phyloP scores from a whole-genome alignment of 768 basidiomycete species.

The Phlebiopsis gigantea region DNA sequence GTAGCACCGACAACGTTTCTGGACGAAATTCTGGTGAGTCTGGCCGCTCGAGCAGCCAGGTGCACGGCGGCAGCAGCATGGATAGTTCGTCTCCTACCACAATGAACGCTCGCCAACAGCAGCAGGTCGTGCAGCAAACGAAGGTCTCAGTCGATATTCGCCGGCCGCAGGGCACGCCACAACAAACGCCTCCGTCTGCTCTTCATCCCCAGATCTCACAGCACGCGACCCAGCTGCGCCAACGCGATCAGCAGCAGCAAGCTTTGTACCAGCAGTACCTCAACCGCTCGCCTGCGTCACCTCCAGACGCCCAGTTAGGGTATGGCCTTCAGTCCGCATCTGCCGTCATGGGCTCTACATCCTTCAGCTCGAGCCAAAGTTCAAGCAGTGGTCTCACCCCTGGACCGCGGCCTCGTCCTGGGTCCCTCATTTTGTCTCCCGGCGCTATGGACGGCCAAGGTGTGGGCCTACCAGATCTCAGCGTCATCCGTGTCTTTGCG shows the following conservation, averaged over 20 bases:
- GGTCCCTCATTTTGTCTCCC: slow-evolving; percentile 68
- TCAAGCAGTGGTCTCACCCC: slow-evolving; percentile 38
- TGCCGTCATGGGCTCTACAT: slow-evolving; percentile 49
- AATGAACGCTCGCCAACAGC: slow-evolving; percentile 50
- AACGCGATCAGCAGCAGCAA: slow-evolving; percentile 86
- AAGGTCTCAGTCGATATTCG: slow-evolving; percentile 19
- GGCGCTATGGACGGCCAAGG: slow-evolving; percentile 57
- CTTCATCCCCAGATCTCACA: slow-evolving; percentile 45
- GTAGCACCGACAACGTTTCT: slow-evolving; percentile 27
- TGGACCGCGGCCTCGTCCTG: slow-evolving; percentile 56
- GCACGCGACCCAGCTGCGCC: slow-evolving; percentile 66
- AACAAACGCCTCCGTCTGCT: slow-evolving; percentile 26
- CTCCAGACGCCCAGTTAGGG: slow-evolving; percentile 67
- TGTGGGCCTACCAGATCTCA: slow-evolving; percentile 71
- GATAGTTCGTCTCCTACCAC: slow-evolving; percentile 47
- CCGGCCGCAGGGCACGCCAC: slow-evolving; percentile 20
- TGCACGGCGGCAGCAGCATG: slow-evolving; percentile 26
- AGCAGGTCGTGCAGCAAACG: slow-evolving; percentile 48
- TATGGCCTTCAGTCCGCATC: slow-evolving; percentile 76
- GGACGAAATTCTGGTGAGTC: slow-evolving; percentile 59
- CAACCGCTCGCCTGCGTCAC: slow-evolving; percentile 75
- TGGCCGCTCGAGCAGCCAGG: slow-evolving; percentile 42
- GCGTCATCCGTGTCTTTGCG: slow-evolving; percentile 94
- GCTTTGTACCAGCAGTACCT: slow-evolving; percentile 87
- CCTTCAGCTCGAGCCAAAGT: slow-evolving; percentile 33